A percentile compares a stretch with the other conserved stretches of the same genome.
Evolutionary conservation across 2,329 filamentous ascomycete species (phyloP).

Genomic region (Chaetoscypha palmicola): DNA sequence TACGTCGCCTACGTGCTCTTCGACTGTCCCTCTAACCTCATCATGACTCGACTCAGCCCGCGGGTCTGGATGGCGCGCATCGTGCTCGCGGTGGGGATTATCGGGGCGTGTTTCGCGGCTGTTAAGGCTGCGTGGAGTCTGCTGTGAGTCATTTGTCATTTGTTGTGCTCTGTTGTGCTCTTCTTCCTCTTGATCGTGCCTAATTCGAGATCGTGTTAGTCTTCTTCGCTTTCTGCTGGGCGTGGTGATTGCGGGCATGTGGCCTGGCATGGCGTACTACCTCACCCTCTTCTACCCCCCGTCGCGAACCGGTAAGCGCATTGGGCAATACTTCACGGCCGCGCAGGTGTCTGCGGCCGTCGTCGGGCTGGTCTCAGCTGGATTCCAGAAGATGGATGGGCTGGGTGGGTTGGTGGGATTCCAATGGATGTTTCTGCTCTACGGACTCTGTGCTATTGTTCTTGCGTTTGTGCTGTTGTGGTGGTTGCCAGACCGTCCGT

Average conservation of each 20-base stretch:
- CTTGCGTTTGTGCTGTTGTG: slow-evolving; percentile 70
- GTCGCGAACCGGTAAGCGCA: slow-evolving; percentile 76
- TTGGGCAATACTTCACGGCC: slow-evolving; percentile 84
- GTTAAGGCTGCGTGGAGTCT: slow-evolving; percentile 79
- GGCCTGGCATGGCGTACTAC: slow-evolving; percentile 93
- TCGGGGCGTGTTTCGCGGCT: slow-evolving; percentile 76
- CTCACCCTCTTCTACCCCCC: slow-evolving; percentile 88
- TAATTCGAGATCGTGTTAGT: no score
- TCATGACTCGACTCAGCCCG: slow-evolving; percentile 80
- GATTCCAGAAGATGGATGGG: slow-evolving; percentile 88
- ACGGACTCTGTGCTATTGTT: slow-evolving; percentile 66
- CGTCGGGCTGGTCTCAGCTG: slow-evolving; percentile 81
- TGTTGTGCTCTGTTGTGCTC: neutral
- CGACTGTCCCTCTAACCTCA: slow-evolving; percentile 78
- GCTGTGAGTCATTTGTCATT: slow-evolving; percentile 26
- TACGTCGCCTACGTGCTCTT: slow-evolving; percentile 91
- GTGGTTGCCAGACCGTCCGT: slow-evolving; percentile 84
- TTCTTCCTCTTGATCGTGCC: slow-evolving; percentile 5
- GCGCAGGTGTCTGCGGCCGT: slow-evolving; percentile 84
- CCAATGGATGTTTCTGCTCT: slow-evolving; percentile 89
- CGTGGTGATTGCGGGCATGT: slow-evolving; percentile 86
- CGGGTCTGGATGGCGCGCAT: slow-evolving; percentile 90
- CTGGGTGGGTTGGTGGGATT: slow-evolving; percentile 69
- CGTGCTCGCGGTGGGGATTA: slow-evolving; percentile 77
- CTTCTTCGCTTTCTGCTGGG: slow-evolving; percentile 80